Conservation (phyloP, 768 basidiomycete species). For the Hericium alpestre region DNA sequence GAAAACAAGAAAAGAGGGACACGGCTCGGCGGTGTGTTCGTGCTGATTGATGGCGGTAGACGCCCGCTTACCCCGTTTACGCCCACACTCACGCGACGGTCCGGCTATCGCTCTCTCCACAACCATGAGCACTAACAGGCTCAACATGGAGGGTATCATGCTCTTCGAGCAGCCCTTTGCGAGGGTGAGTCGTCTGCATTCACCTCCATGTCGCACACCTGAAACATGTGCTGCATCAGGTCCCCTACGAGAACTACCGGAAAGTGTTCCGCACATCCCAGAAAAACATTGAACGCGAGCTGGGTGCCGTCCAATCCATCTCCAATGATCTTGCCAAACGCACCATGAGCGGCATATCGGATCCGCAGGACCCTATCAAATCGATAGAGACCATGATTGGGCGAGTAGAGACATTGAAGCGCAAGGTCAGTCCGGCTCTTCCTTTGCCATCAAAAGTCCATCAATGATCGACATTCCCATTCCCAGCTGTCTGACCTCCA, state of each 20-base stretch:
- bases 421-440: constrained; percentile 50
- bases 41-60: neutral
- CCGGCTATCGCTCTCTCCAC: neutral
- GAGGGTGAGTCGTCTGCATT: constrained; percentile 34
- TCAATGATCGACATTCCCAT: neutral
- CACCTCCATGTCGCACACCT: neutral
- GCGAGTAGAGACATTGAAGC: constrained; percentile 70
- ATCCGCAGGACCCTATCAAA: constrained; percentile 40
- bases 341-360: constrained; percentile 16
- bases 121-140: constrained; percentile 30
- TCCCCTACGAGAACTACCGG: constrained; percentile 83
- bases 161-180: constrained; percentile 82
- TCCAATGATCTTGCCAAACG: constrained; percentile 51
- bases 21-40: neutral
- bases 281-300: constrained; percentile 72
- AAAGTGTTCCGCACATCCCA: constrained; percentile 80
- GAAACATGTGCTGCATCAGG: constrained; percentile 32
- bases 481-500: constrained; percentile 41
- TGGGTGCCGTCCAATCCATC: constrained; percentile 45
- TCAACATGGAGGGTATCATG: constrained; percentile 63
- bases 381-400: constrained; percentile 68
- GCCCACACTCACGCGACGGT: neutral
- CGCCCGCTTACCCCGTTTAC: neutral
- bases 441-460: neutral
- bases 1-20: neutral